phyloP scores from a whole-genome alignment of 2,329 filamentous ascomycete genomes.

The Orbilia javanica region DNA sequence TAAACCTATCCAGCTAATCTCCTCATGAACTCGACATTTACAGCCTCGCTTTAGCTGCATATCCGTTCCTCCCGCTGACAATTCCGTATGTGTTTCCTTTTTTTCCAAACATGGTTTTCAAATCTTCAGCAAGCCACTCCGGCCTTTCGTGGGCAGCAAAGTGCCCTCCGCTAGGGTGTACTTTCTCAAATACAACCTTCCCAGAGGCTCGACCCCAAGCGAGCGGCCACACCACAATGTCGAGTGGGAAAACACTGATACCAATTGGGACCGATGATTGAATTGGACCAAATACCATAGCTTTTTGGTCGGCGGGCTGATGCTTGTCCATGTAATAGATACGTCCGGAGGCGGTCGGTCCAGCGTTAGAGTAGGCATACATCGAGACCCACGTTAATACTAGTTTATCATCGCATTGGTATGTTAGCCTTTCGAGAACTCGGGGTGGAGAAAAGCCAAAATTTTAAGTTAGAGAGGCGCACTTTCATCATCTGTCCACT shows the following conservation, averaged over 20 bases:
- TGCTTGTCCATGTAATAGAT: constrained; percentile 56
- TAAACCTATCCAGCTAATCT: not conserved
- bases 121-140: constrained; percentile 65
- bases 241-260: constrained; percentile 45
- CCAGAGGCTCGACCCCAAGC: constrained; percentile 41
- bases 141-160: constrained; percentile 69
- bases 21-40: not conserved
- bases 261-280: constrained; percentile 41
- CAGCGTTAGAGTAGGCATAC: constrained; percentile 36
- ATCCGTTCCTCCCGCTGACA: constrained; percentile 40
- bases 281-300: constrained; percentile 19
- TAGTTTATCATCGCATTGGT: not conserved
- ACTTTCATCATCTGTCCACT: constrained; percentile 56
- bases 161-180: constrained; percentile 68
- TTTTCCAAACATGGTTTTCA: constrained; percentile 66
- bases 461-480: not conserved
- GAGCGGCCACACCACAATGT: constrained; percentile 38
- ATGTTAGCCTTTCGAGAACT: not conserved
- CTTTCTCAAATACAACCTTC: constrained; percentile 58
- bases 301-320: not conserved
- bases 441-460: not conserved
- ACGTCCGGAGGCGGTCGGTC: constrained; percentile 34
- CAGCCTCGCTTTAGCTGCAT: constrained; percentile 23
- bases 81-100: constrained; percentile 62
- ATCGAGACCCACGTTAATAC: constrained; percentile 53